Percentiles rank a stretch among this genome's conserved stretches.
phyloP scores from a whole-genome alignment of 768 basidiomycete species.

The Rhodotorula taiwanensis region DNA sequence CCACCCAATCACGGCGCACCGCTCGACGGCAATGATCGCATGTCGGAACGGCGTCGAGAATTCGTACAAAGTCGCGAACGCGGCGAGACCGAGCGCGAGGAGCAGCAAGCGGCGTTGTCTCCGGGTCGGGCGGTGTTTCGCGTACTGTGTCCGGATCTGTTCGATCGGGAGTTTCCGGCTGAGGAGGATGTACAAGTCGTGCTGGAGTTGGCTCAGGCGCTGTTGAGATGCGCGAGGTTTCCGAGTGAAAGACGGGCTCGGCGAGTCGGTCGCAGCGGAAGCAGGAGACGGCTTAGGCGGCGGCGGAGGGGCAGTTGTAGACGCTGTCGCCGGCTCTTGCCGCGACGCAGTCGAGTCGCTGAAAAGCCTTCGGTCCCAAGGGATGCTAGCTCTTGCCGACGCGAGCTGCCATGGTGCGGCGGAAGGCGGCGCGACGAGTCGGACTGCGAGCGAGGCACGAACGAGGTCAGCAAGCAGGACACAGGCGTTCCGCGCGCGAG shows the following conservation, averaged over 20 bases:
- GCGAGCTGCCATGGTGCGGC: too few relatives aligned
- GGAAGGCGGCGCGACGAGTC: too few relatives aligned
- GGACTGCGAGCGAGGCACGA: too few relatives aligned
- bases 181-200: conserved; percentile 3
- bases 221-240: neutral
- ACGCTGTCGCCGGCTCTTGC: too few relatives aligned
- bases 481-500: too few relatives aligned
- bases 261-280: too few relatives aligned
- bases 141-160: neutral
- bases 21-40: conserved; percentile 60
- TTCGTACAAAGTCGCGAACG: conserved; percentile 52
- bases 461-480: too few relatives aligned
- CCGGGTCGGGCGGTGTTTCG: neutral
- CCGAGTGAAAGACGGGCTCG: conserved; percentile 4
- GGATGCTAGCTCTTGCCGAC: too few relatives aligned
- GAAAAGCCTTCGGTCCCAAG: too few relatives aligned
- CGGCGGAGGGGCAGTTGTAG: too few relatives aligned
- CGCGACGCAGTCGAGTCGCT: too few relatives aligned
- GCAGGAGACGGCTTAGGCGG: too few relatives aligned
- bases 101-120: neutral
- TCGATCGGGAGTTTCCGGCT: neutral
- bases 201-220: conserved; percentile 9
- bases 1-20: conserved; percentile 75
- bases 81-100: conserved; percentile 7
- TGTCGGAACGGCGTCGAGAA: conserved; percentile 68